Conservation (phyloP, 164 flowering plant species). For the Akebia trifoliata region DNA sequence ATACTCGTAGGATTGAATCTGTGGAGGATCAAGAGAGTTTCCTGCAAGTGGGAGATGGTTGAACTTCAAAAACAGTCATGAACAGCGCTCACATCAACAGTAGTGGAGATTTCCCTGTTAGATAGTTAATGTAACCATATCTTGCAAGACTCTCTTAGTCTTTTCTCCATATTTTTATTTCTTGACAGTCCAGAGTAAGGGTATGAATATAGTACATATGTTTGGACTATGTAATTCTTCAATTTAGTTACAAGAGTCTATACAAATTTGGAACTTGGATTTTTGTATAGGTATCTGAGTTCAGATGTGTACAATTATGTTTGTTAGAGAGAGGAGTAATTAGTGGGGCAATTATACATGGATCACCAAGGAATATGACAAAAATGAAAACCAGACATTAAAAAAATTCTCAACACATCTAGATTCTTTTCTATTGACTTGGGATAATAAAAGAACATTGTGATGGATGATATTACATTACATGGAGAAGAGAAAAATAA, state of each 20-base stretch:
- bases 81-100: neutral
- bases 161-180: neutral
- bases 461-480: slow-evolving; percentile 9
- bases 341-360: too few relatives aligned
- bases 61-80: neutral
- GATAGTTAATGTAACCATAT: neutral
- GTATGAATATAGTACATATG: too few relatives aligned
- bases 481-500: neutral
- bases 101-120: neutral
- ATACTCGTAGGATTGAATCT: too few relatives aligned
- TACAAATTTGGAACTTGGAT: neutral
- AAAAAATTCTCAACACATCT: neutral
- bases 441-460: slow-evolving; percentile 3
- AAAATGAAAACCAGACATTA: neutral
- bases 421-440: neutral
- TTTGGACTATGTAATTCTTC: too few relatives aligned
- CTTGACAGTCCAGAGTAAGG: neutral
- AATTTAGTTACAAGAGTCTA: neutral
- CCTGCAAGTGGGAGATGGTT: neutral
- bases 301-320: too few relatives aligned
- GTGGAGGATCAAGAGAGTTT: too few relatives aligned
- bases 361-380: neutral
- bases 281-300: too few relatives aligned
- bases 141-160: neutral
- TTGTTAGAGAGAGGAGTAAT: too few relatives aligned